Percentiles rank a stretch among this genome's conserved stretches.
Evolutionary conservation across 495 filamentous ascomycete genomes (phyloP).

Genomic region (Penicillium goetzii): DNA sequence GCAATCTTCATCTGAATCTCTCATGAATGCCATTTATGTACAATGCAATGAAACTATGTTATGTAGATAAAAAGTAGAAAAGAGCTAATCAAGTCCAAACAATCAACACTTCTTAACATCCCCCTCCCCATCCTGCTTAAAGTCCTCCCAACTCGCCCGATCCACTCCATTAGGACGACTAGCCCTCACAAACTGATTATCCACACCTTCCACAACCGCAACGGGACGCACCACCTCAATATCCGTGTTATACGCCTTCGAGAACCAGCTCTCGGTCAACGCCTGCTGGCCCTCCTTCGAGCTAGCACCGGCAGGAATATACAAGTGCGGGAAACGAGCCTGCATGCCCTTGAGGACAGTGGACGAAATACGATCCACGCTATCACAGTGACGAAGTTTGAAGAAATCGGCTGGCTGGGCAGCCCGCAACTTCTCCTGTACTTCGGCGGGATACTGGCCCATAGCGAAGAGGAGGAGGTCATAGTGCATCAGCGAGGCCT

Average conservation of each 20-base stretch:
- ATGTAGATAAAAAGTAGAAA: neutral
- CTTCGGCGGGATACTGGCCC: slow-evolving; percentile 59
- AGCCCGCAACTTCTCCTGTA: slow-evolving; percentile 59
- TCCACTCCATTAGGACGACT: slow-evolving; percentile 50
- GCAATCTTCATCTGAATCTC: neutral
- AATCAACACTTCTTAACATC: slow-evolving; percentile 32
- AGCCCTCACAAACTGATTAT: slow-evolving; percentile 45
- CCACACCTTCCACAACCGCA: slow-evolving; percentile 43
- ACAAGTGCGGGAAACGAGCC: slow-evolving; percentile 47
- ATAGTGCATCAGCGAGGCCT: slow-evolving; percentile 68
- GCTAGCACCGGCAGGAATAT: slow-evolving; percentile 24
- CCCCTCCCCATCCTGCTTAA: slow-evolving; percentile 28
- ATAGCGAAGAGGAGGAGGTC: slow-evolving; percentile 68
- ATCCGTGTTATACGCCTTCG: slow-evolving; percentile 43
- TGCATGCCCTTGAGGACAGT: slow-evolving; percentile 67
- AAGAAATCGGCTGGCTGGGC: slow-evolving; percentile 64
- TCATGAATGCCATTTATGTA: slow-evolving; percentile 14
- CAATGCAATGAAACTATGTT: slow-evolving; percentile 11
- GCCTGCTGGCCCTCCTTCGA: slow-evolving; percentile 23
- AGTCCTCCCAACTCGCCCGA: slow-evolving; percentile 42
- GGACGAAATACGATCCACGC: slow-evolving; percentile 71
- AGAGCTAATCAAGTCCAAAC: neutral
- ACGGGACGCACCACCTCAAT: slow-evolving; percentile 47
- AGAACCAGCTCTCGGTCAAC: slow-evolving; percentile 47
- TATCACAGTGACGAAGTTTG: slow-evolving; percentile 66